Conservation (phyloP, 345 rosid genomes). For the rapeseed (Brassica napus) region Da-Ae NC_063442.1:6076001-6076500, state of each 20-base stretch:
- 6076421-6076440: conserved; percentile 35
- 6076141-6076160: not conserved
- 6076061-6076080: not conserved
- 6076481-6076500: conserved; percentile 68
- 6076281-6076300: conserved; percentile 15
- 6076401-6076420: conserved; percentile 29
- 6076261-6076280: not conserved
- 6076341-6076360: conserved; percentile 7
- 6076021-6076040: not conserved
- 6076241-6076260: not conserved
- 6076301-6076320: conserved; percentile 20
- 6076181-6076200: not conserved
- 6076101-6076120: not conserved
- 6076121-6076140: not conserved
- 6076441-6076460: conserved; percentile 62
- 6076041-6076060: not conserved
- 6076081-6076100: not conserved
- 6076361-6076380: conserved; percentile 4
- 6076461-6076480: conserved; percentile 52
- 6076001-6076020: not conserved
- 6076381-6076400: conserved; percentile 24
- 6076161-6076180: not conserved
- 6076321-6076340: conserved; percentile 28
- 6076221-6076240: not conserved
- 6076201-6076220: not conserved